These are phyloP conservation scores for Vitis rupestris DNA, from an alignment of 164 flowering plant genomes.

Conservation along the genomic window DNA sequence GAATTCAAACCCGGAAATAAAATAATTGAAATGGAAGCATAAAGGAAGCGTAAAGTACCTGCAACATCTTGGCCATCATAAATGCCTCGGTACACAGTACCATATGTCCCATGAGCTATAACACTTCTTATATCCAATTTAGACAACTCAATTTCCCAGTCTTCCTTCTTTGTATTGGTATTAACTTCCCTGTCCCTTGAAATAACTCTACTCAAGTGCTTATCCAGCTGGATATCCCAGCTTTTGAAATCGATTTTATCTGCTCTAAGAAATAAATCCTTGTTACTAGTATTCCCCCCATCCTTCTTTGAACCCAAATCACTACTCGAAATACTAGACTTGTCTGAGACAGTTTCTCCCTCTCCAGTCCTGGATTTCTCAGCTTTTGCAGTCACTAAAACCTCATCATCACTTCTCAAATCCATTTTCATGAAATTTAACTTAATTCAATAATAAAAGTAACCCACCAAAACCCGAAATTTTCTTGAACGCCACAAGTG, in stretches of 20 bases:
- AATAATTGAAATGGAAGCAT: not conserved
- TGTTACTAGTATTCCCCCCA: constrained; percentile 41
- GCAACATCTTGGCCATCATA: constrained; percentile 87
- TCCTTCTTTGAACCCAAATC: constrained; percentile 27
- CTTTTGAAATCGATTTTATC: constrained; percentile 83
- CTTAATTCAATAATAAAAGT: not conserved
- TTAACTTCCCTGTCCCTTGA: constrained; percentile 39
- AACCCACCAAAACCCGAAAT: constrained; percentile 1
- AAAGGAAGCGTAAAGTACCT: constrained; percentile 38
- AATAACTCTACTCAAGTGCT: constrained; percentile 77
- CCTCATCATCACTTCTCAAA: constrained; percentile 19
- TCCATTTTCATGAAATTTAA: constrained; percentile 27
- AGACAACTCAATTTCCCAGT: constrained; percentile 86
- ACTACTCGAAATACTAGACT: not conserved
- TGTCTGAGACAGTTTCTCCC: not conserved
- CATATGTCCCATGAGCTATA: constrained; percentile 86
- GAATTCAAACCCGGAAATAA: not conserved
- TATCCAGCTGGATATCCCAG: constrained; percentile 72
- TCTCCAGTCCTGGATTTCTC: constrained; percentile 17
- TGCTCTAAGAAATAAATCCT: constrained; percentile 65
- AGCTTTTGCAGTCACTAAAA: not conserved
- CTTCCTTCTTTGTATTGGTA: constrained; percentile 37
- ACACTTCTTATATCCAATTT: constrained; percentile 61
- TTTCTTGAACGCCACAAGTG: not conserved
- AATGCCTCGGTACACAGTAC: constrained; percentile 73